A percentile compares a stretch with the other conserved stretches of the same genome.
These are phyloP conservation scores for Colletotrichum siamense DNA, from an alignment of 2,329 filamentous ascomycete species.

Conservation along the genomic window DNA sequence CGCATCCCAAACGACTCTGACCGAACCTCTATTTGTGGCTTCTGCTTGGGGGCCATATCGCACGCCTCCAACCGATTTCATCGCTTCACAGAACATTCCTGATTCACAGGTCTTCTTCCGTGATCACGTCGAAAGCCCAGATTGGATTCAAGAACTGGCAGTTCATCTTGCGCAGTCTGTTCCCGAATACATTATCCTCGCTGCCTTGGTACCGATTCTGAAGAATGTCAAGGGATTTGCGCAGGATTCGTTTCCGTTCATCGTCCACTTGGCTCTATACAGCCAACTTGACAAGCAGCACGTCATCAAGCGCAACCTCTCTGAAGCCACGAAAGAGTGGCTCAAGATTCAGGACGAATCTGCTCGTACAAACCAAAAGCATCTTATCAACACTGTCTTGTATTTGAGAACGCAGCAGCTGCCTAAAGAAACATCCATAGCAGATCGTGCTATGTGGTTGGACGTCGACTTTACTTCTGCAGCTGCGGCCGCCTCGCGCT, in stretches of 20 bases:
- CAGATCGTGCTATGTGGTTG: slow-evolving; percentile 83
- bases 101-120: slow-evolving; percentile 39
- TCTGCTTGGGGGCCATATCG: slow-evolving; percentile 64
- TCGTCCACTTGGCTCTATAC: slow-evolving; percentile 81
- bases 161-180: slow-evolving; percentile 66
- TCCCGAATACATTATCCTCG: slow-evolving; percentile 70
- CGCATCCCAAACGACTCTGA: slow-evolving; percentile 57
- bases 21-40: slow-evolving; percentile 55
- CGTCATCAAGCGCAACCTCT: slow-evolving; percentile 66
- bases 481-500: slow-evolving; percentile 74
- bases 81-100: slow-evolving; percentile 14
- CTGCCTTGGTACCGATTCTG: slow-evolving; percentile 71
- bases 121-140: slow-evolving; percentile 46
- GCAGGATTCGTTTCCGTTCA: slow-evolving; percentile 77
- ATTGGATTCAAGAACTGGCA: slow-evolving; percentile 69
- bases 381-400: slow-evolving; percentile 79
- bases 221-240: slow-evolving; percentile 72
- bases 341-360: slow-evolving; percentile 53
- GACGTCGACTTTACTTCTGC: slow-evolving; percentile 78
- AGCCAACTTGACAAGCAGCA: slow-evolving; percentile 69
- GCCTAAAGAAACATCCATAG: slow-evolving; percentile 78
- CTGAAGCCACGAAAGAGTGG: slow-evolving; percentile 68
- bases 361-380: slow-evolving; percentile 59
- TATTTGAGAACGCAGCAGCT: slow-evolving; percentile 85
- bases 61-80: slow-evolving; percentile 58